phyloP scores from a whole-genome alignment of 1,284 basidiomycete species.

The Cystobasidium sp. region DNA sequence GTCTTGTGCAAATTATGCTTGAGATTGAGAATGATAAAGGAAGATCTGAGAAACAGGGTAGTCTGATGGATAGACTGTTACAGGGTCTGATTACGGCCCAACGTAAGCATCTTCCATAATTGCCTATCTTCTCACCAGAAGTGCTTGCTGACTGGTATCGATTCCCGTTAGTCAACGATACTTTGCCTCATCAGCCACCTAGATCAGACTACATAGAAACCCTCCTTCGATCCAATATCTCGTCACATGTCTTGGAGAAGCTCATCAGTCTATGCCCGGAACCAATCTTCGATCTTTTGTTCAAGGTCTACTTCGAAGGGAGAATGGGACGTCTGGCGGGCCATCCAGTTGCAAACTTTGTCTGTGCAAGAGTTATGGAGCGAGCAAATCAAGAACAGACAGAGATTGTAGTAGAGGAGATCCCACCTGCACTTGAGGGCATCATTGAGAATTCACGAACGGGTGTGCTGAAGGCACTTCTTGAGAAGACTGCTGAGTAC shows the following conservation, averaged over 20 bases:
- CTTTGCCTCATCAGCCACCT: conserved; percentile 56
- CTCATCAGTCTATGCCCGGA: conserved; percentile 69
- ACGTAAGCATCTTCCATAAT: too few species aligned
- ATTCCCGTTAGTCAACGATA: conserved; percentile 34
- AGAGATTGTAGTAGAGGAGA: conserved; percentile 65
- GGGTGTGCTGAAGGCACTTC: conserved; percentile 70
- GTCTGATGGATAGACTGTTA: conserved; percentile 78
- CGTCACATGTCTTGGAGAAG: conserved; percentile 83
- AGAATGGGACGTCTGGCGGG: conserved; percentile 71
- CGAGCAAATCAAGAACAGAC: conserved; percentile 66
- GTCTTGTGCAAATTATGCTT: conserved; percentile 67
- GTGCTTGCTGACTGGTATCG: too few species aligned
- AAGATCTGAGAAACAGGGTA: conserved; percentile 66
- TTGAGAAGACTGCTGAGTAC: conserved; percentile 68
- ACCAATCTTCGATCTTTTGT: conserved; percentile 69
- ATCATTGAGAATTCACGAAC: conserved; percentile 65
- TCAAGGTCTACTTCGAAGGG: conserved; percentile 74
- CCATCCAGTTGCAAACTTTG: conserved; percentile 91
- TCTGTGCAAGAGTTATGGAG: conserved; percentile 75
- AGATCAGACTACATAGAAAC: conserved; percentile 76
- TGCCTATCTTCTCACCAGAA: too few species aligned
- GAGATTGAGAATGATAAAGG: conserved; percentile 74
- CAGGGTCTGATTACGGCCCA: conserved; percentile 75
- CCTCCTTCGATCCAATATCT: conserved; percentile 78
- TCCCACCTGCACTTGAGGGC: conserved; percentile 64